Base-by-base conservation (phyloP, 352 stramenopile genomes). In the Phytophthora macrochlamydospora region DNA sequence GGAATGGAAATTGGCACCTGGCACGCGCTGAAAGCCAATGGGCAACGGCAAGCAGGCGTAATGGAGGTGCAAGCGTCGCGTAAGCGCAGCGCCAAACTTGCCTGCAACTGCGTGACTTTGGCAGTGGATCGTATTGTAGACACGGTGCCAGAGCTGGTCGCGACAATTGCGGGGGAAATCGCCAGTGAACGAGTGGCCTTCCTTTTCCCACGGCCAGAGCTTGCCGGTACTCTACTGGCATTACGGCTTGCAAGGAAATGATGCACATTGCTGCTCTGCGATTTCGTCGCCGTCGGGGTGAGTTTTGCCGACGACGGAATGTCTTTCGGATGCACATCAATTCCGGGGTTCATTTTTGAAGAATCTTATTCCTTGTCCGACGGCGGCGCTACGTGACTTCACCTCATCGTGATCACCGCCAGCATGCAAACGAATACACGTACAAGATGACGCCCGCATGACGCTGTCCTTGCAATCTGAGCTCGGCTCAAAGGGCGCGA, bases 331-430 rank as follows among this genome's bases (percentile, higher is more conserved):
- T 56, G 59, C 31, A 52, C 53, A 68, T 48, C 42, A 48, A 24
- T 62, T 68, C 45, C 49, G 60, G 63, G 51, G 56, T 66, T 65
- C 45, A 65, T 65, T 65, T 59, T 68, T 43, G 42, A 57, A 58
- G 28, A 64, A 75, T 45, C 44, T 48, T 66, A 32, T 54, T 65
- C 49, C 56, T 76, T 76, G 59, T 76, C 67, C 67, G 67, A 78
- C 71, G 71, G 64, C 62, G 62, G 67, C 28, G 29, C 40, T 46
- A 37, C 18, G 8, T 24, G 7, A 44, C 30, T 29, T 11, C 13
- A 44, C 29, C 12, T 45, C 35, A 2, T 56, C 35, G 56, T 33
- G 31, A 30, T 29, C 53, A 54, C 24, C 43, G 30, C n/a, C 45
- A 40, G 3, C 46, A 31, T 52, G 18, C 38, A 51, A 28, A 40